phyloP scores from a whole-genome alignment of 163 green algal species.

The Dunaliella salina region DNA sequence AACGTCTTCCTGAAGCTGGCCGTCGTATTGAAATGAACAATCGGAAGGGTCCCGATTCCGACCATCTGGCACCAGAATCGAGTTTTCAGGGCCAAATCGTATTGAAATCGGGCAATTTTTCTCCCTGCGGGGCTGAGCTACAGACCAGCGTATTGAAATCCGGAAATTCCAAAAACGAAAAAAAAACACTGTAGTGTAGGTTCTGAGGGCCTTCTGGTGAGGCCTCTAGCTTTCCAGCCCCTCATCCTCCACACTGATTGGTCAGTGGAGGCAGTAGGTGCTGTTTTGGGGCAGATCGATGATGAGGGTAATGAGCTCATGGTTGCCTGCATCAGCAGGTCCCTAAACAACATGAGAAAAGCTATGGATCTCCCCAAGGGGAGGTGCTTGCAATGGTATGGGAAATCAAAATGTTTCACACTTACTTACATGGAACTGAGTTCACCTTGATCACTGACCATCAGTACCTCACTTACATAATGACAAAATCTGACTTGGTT shows the following conservation, averaged over 20 bases:
- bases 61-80: no score
- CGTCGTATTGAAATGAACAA: no score
- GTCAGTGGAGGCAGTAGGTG: conserved; percentile 16
- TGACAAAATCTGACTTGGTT: conserved; percentile 10
- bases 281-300: conserved; percentile 20
- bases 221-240: no score
- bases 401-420: conserved; percentile 19
- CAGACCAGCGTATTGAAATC: no score
- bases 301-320: conserved; percentile 26
- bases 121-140: no score
- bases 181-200: no score
- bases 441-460: conserved; percentile 40
- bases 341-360: conserved; percentile 20
- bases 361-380: conserved; percentile 26
- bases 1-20: no score
- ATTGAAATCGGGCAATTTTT: no score
- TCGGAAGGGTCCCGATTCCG: no score
- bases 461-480: conserved; percentile 22
- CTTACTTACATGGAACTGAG: conserved; percentile 23
- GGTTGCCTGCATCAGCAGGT: conserved; percentile 30
- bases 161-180: no score
- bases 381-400: conserved; percentile 32
- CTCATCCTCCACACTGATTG: conserved; percentile 37
- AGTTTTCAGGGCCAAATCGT: no score
- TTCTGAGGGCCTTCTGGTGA: no score